Evolutionary conservation across 371 early-diverging fungal genomes (phyloP).

Genomic region (Mucor mucedo): DNA sequence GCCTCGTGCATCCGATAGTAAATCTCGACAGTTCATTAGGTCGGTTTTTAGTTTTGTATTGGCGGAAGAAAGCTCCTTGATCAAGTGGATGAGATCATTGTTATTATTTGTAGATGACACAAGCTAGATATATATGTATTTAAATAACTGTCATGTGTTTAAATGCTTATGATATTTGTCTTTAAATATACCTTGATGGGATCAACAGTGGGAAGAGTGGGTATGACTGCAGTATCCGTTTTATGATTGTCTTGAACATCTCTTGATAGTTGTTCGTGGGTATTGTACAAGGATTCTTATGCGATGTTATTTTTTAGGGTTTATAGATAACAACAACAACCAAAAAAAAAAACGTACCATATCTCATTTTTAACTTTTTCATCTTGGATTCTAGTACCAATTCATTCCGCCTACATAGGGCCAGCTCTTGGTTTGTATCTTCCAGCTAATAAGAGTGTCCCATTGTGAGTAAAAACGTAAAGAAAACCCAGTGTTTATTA

Average conservation of each 20-base stretch:
- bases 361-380: constrained; percentile 37
- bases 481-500: background rate
- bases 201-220: background rate
- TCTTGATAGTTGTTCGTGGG: constrained; percentile 27
- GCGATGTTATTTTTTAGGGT: background rate
- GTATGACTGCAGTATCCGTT: background rate
- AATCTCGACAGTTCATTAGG: constrained; percentile 39
- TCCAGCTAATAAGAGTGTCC: constrained; percentile 29
- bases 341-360: constrained; percentile 23
- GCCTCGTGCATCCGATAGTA: constrained; percentile 39
- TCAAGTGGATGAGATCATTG: constrained; percentile 31
- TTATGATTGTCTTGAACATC: constrained; percentile 11
- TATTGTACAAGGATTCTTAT: constrained; percentile 24
- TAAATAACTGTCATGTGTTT: background rate
- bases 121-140: background rate
- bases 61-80: constrained; percentile 51
- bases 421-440: constrained; percentile 47
- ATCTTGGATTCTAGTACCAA: constrained; percentile 36
- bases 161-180: background rate
- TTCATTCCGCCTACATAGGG: constrained; percentile 38
- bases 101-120: constrained; percentile 15
- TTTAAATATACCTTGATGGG: constrained; percentile 5
- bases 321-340: background rate
- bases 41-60: constrained; percentile 49
- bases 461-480: background rate